phyloP scores from a whole-genome alignment of 352 stramenopile genomes.

The Phytophthora fragariaefolia region DNA sequence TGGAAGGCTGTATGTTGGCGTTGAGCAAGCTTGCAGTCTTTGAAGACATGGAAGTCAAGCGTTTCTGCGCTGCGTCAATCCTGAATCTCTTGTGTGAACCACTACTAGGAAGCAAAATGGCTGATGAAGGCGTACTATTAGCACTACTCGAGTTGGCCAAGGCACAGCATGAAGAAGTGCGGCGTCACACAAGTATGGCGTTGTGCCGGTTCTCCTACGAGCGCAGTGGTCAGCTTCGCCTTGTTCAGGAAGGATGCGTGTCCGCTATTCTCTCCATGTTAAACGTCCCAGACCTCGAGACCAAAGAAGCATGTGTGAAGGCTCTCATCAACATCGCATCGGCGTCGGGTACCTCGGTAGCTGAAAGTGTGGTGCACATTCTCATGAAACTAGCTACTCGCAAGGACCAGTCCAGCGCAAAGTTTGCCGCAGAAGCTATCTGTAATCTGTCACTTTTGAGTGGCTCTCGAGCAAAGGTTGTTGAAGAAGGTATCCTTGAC shows the following conservation, averaged over 20 bases:
- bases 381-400: conserved; percentile 80
- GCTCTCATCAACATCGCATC: conserved; percentile 87
- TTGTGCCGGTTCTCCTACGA: conserved; percentile 88
- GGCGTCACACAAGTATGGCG: conserved; percentile 84
- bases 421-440: conserved; percentile 76
- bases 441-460: conserved; percentile 81
- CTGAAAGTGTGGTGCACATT: conserved; percentile 79
- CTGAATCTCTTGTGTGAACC: conserved; percentile 76
- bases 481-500: conserved; percentile 83
- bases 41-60: conserved; percentile 85
- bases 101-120: conserved; percentile 55
- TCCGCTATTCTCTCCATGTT: conserved; percentile 88
- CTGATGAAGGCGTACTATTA: conserved; percentile 78
- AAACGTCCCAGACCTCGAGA: conserved; percentile 79
- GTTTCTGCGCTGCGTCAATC: conserved; percentile 83
- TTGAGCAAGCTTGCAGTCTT: conserved; percentile 76
- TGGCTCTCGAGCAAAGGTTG: conserved; percentile 70
- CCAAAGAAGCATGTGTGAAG: conserved; percentile 87
- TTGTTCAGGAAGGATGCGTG: conserved; percentile 84
- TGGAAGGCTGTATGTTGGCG: conserved; percentile 75
- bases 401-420: conserved; percentile 60
- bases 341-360: conserved; percentile 59
- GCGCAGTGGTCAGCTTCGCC: conserved; percentile 63
- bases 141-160: conserved; percentile 81
- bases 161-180: conserved; percentile 79